Conservation (phyloP, 1,284 basidiomycete species). For the Pyrrhoderma noxium region DNA sequence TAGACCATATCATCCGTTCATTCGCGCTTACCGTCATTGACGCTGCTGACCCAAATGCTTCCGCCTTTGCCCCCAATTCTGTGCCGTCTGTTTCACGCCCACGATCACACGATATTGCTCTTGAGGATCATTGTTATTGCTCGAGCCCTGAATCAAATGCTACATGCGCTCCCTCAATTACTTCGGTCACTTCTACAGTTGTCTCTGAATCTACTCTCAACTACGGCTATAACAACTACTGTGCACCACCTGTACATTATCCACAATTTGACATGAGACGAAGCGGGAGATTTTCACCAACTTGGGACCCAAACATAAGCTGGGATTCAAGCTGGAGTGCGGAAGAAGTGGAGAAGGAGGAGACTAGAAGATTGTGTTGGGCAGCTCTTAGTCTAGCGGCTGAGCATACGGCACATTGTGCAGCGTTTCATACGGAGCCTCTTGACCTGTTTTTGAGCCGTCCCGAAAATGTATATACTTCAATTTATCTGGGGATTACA, state of each 20-base stretch:
- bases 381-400: slow-evolving; percentile 57
- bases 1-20: slow-evolving; percentile 55
- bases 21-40: slow-evolving; percentile 54
- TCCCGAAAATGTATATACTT: slow-evolving; percentile 52
- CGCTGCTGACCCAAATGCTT: slow-evolving; percentile 43
- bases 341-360: slow-evolving; percentile 53
- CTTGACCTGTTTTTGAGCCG: slow-evolving; percentile 51
- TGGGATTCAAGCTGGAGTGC: slow-evolving; percentile 54
- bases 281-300: slow-evolving; percentile 33
- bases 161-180: too few relatives aligned
- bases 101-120: slow-evolving; percentile 24
- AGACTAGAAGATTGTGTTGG: slow-evolving; percentile 68
- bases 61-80: slow-evolving; percentile 38
- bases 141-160: background rate
- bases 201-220: too few relatives aligned
- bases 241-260: slow-evolving; percentile 27
- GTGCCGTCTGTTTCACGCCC: slow-evolving; percentile 40
- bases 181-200: too few relatives aligned
- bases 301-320: slow-evolving; percentile 45
- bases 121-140: slow-evolving; percentile 43
- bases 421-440: slow-evolving; percentile 51
- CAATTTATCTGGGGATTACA: slow-evolving; percentile 11
- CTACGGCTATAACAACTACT: background rate
- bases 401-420: slow-evolving; percentile 56
- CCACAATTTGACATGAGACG: slow-evolving; percentile 30